Percentiles rank a stretch among this genome's conserved stretches.
phyloP scores from a whole-genome alignment of 768 basidiomycete genomes.

The Fomitopsis pulvina region DNA sequence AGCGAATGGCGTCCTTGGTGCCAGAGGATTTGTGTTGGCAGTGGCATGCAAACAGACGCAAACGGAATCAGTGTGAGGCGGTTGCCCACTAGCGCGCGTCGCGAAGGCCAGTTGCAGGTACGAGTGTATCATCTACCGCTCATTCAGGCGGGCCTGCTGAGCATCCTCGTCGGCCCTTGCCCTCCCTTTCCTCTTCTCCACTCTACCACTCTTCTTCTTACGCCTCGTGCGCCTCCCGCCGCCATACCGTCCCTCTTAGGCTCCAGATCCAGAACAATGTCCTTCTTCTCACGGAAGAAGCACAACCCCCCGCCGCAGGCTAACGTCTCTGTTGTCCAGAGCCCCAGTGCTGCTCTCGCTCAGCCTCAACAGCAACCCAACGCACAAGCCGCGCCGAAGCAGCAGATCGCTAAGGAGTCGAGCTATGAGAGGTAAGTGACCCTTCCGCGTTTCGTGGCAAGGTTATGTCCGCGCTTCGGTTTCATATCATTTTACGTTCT shows the following conservation, averaged over 20 bases:
- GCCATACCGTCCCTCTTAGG: conserved; percentile 67
- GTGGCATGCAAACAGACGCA: conserved; percentile 1
- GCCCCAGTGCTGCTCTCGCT: conserved; percentile 57
- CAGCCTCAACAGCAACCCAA: conserved; percentile 16
- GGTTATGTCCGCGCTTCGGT: conserved; percentile 1
- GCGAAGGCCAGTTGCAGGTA: conserved; percentile 13
- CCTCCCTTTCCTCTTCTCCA: neutral
- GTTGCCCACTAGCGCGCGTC: conserved; percentile 12
- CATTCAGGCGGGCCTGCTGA: conserved; percentile 16
- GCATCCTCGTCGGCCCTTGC: conserved; percentile 6
- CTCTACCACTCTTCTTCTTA: conserved; percentile 4
- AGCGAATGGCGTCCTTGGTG: neutral
- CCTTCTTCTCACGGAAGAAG: conserved; percentile 91
- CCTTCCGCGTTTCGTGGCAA: conserved; percentile 5
- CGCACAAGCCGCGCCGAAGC: conserved; percentile 27
- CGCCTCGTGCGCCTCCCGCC: conserved; percentile 20
- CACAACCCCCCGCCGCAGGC: conserved; percentile 32
- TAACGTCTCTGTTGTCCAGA: conserved; percentile 51
- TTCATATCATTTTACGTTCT: conserved; percentile 7
- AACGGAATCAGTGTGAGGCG: conserved; percentile 20
- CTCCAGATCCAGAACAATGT: conserved; percentile 70
- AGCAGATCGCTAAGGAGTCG: conserved; percentile 22
- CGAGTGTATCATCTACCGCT: conserved; percentile 8
- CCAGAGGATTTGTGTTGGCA: neutral
- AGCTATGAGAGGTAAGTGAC: conserved; percentile 25